Evolutionary conservation across 345 rosid species (phyloP).

Genomic region (Erysimum cheiranthoides): DNA sequence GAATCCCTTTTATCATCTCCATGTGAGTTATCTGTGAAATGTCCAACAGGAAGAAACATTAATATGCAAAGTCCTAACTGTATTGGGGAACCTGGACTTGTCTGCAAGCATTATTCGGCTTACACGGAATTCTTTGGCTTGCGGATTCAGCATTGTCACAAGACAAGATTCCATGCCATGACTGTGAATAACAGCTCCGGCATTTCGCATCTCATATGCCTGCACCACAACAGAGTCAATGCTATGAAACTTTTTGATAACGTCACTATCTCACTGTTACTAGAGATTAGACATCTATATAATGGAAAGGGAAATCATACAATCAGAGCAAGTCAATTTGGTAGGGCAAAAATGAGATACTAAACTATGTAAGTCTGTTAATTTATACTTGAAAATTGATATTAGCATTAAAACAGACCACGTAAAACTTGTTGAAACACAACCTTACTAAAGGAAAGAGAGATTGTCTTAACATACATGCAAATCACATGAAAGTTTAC

Average conservation of each 20-base stretch:
- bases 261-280: conserved; percentile 16
- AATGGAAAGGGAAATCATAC: conserved; percentile 18
- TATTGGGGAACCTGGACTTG: background rate
- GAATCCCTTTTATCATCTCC: conserved; percentile 99
- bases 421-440: conserved; percentile 4
- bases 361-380: background rate
- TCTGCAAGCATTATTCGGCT: conserved; percentile 34
- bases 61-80: conserved; percentile 3
- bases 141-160: conserved; percentile 90
- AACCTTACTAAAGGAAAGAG: background rate
- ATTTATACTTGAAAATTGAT: background rate
- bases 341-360: background rate
- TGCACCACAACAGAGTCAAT: conserved; percentile 42
- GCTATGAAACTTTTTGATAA: background rate
- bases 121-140: conserved; percentile 85
- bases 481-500: background rate
- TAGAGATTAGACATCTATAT: conserved; percentile 19
- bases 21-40: conserved; percentile 82
- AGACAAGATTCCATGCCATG: conserved; percentile 98
- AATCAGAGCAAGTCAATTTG: conserved; percentile 20
- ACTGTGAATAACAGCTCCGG: conserved; percentile 98
- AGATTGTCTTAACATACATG: background rate
- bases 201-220: conserved; percentile 88
- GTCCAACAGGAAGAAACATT: conserved; percentile 20
- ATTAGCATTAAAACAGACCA: background rate